Evolutionary conservation across 768 basidiomycete species (phyloP).

Genomic region (Leccinum obscurum): DNA sequence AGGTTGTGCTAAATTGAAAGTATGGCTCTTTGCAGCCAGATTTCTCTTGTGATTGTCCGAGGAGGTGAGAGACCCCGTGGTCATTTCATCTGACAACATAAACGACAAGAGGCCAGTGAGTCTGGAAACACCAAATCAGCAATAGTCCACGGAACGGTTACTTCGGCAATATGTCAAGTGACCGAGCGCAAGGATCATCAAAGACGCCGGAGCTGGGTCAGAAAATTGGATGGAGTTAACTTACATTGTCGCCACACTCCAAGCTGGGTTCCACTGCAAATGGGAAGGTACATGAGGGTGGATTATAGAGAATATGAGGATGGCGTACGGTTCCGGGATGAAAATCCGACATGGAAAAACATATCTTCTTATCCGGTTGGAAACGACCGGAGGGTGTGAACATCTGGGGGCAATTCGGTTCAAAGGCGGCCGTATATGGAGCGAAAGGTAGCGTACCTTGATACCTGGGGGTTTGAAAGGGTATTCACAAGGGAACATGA

Average conservation of each 20-base stretch:
- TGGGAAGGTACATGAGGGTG: constrained; percentile 1
- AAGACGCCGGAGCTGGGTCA: constrained; percentile 1
- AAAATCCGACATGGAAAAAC: constrained; percentile 97
- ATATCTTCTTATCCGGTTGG: constrained; percentile 92
- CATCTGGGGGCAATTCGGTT: constrained; percentile 56
- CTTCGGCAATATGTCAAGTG: constrained; percentile 14
- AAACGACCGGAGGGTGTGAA: constrained; percentile 89
- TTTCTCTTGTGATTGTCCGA: constrained; percentile 74
- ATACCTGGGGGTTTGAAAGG: constrained; percentile 97
- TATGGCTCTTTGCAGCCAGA: constrained; percentile 78
- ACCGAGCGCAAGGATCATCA: constrained; percentile 14
- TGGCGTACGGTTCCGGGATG: constrained; percentile 80
- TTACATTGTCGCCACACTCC: constrained; percentile 93
- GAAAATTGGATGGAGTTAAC: constrained; percentile 30
- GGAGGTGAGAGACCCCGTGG: constrained; percentile 87
- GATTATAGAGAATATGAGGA: neutral
- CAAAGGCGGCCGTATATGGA: constrained; percentile 4
- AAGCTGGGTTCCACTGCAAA: constrained; percentile 88
- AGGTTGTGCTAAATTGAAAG: constrained; percentile 78
- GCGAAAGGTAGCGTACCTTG: constrained; percentile 56
- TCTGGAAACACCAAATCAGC: constrained; percentile 41
- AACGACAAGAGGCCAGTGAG: constrained; percentile 92
- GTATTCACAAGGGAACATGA: constrained; percentile 92
- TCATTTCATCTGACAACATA: constrained; percentile 96
- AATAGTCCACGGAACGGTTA: neutral